phyloP scores from a whole-genome alignment of 441 rosid genomes.

The Populus hybrid region DNA sequence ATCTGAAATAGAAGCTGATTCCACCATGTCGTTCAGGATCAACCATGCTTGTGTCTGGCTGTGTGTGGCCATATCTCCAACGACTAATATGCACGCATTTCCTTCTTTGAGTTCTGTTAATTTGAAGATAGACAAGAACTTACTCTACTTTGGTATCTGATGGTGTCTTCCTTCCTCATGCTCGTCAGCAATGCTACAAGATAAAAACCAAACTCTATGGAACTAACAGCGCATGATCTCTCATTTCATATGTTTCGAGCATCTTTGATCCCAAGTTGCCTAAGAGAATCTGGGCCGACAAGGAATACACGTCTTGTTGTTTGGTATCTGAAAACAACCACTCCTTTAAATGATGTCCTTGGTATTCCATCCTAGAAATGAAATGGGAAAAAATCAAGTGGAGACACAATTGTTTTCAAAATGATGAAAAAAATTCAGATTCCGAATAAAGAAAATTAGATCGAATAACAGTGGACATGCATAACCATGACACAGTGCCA shows the following conservation, averaged over 20 bases:
- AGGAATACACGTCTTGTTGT: slow-evolving; percentile 63
- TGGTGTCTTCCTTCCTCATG: background rate
- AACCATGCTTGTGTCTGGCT: too few species aligned
- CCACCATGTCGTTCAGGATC: background rate
- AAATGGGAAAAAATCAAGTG: background rate
- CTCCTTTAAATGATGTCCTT: slow-evolving; percentile 86
- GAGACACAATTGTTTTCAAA: background rate
- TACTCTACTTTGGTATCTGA: background rate
- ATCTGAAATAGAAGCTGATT: background rate
- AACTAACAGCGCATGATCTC: background rate
- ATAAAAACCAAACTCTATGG: background rate
- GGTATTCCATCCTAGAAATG: slow-evolving; percentile 80
- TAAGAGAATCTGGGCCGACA: slow-evolving; percentile 62
- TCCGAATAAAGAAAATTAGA: too few species aligned
- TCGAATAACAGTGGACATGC: background rate
- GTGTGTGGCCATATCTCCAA: background rate
- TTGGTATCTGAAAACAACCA: slow-evolving; percentile 70
- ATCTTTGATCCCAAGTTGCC: slow-evolving; percentile 58
- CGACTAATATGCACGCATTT: background rate
- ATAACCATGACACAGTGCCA: background rate
- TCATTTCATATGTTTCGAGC: slow-evolving; percentile 28
- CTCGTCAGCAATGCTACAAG: too few species aligned
- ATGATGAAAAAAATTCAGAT: background rate
- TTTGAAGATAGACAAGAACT: background rate
- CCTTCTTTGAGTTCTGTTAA: background rate